Base-by-base conservation (phyloP, 1,284 basidiomycete species). In the Cronartium quercuum region DNA sequence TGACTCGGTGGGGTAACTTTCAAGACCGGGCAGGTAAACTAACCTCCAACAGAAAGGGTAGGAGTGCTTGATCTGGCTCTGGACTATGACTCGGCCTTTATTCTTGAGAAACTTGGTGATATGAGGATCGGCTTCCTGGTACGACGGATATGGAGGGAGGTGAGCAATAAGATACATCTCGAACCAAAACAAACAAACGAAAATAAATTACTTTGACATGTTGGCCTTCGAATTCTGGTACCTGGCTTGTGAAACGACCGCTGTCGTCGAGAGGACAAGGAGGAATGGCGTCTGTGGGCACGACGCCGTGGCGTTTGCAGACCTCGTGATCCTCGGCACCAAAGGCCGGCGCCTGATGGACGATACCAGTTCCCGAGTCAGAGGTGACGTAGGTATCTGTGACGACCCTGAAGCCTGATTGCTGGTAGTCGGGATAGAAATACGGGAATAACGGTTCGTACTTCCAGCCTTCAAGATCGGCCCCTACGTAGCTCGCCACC, bases 271-370 rank as follows among this genome's bases (percentile, higher is more conserved):
- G 86, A 42, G 96, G 96, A 82, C 93, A 97, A 1, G 96, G 96
- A 0, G 96, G 94, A 86, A 92, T 88, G 82, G 95, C 93, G 73
- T 97, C 94, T 0, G 88, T 85, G 37, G 85, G 85, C 41, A 98
- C 84, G 76, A 98, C 87, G 35, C 90, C 91, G 81, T 96, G 86
- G 1, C 88, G 88, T 76, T 97, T 86, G 38, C 91, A 89, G 79
- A 99, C 88, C 76, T 95, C 91, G 83, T 98, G 92, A 87, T 99
- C 96, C 80, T 99, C 96, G 81, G 98, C 96, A 86, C 96, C 96
- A 80, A 97, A 98, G 0, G 91, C 94, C 1, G 96, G 96, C 0
- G 96, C 94, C 84, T 99, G 96, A 82, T 98, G 96, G 65, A 99
- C 96, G 80, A 98, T 95, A 82, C 95, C 95, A 47, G 96, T 99